Percentiles rank a stretch among this genome's conserved stretches.
Conservation (phyloP, 148 eudicot genomes). For the Gaultheria prostrata region DNA sequence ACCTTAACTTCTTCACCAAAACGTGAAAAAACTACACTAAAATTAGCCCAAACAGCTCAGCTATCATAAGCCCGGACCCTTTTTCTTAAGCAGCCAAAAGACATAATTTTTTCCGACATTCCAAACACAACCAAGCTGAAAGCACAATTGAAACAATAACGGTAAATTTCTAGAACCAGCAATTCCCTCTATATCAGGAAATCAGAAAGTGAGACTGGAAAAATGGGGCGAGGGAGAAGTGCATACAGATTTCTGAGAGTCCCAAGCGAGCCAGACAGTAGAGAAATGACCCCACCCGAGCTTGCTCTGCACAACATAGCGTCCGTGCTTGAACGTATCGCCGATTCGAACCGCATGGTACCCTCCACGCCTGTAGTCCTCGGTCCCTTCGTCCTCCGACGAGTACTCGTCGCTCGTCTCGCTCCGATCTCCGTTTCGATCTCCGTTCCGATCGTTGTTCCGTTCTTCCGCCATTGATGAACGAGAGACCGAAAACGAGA, state of each 20-base stretch:
- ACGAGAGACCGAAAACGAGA: neutral
- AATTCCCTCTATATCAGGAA: neutral
- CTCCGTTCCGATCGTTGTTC: slow-evolving; percentile 26
- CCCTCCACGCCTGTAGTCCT: slow-evolving; percentile 24
- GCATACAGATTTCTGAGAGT: slow-evolving; percentile 23
- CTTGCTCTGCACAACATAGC: slow-evolving; percentile 32
- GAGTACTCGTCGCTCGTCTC: slow-evolving; percentile 35
- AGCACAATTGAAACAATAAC: neutral
- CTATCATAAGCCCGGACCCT: neutral
- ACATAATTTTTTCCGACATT: neutral
- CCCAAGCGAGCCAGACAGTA: slow-evolving; percentile 45
- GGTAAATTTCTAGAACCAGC: too few relatives aligned
- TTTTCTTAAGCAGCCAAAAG: neutral
- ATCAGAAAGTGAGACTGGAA: neutral
- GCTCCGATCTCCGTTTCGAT: slow-evolving; percentile 34
- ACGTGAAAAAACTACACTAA: neutral
- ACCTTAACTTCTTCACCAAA: too few relatives aligned
- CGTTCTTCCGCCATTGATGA: slow-evolving; percentile 26
- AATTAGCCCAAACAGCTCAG: neutral
- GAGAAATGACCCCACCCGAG: slow-evolving; percentile 42
- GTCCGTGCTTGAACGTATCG: slow-evolving; percentile 23
- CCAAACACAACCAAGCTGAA: neutral
- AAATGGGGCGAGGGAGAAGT: slow-evolving; percentile 14
- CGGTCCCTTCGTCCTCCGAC: slow-evolving; percentile 38
- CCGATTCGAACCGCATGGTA: slow-evolving; percentile 21